Evolutionary conservation across 1,284 basidiomycete species (phyloP).

Genomic region (Microbotryum violaceum): DNA sequence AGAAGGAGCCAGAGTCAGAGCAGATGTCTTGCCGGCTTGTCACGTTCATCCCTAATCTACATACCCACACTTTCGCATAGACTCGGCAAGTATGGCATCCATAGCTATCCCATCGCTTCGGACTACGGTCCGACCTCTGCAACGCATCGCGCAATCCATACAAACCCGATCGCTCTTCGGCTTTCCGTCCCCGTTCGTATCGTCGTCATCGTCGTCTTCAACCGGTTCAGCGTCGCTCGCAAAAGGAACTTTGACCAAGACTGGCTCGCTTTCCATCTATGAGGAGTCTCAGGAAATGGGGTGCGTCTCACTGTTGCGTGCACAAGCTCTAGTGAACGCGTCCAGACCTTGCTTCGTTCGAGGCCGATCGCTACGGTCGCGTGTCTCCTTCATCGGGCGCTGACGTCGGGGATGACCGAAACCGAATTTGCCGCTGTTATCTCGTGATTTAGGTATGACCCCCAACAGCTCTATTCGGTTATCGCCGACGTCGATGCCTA

Average conservation of each 20-base stretch:
- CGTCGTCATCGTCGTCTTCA: conserved; percentile 1
- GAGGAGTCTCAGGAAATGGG: conserved; percentile 19
- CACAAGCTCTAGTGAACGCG: no score
- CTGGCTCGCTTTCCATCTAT: conserved; percentile 14
- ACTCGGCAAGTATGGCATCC: no score
- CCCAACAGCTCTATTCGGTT: conserved; percentile 69
- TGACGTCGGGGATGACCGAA: not conserved
- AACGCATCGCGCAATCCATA: no score
- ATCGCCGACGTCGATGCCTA: conserved; percentile 85
- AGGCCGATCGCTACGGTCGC: no score
- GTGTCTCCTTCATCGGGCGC: not conserved
- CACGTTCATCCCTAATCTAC: no score
- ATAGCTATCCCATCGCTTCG: no score
- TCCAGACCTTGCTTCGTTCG: no score
- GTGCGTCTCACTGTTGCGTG: conserved; percentile 2
- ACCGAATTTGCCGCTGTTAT: not conserved
- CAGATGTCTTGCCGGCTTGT: no score
- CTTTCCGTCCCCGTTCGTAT: conserved; percentile 17
- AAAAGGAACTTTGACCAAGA: conserved; percentile 16
- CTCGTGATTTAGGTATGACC: conserved; percentile 51
- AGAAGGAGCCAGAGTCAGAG: no score
- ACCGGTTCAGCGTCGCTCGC: not conserved
- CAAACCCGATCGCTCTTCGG: conserved; percentile 19
- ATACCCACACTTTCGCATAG: no score
- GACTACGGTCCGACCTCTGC: no score